Conservation (phyloP, 2,329 filamentous ascomycete species). For the Penicillium sp. region DNA sequence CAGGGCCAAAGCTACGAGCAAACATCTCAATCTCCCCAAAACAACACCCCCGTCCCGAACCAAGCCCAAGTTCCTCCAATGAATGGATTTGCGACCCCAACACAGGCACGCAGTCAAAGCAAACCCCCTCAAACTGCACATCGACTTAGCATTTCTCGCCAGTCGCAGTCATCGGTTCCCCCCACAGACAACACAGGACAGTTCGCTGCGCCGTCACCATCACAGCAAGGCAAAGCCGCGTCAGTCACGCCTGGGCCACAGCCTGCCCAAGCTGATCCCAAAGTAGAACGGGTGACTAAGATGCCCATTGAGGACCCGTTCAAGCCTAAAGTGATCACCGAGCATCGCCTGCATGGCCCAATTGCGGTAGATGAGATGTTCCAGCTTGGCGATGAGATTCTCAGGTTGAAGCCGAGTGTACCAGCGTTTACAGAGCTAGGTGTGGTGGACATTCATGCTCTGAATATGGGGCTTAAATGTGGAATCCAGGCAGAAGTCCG, state of each 20-base stretch:
- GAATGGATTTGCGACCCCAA: slow-evolving; percentile 44
- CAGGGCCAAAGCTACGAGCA: slow-evolving; percentile 51
- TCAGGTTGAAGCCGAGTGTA: slow-evolving; percentile 69
- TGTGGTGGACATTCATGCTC: slow-evolving; percentile 82
- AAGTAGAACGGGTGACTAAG: slow-evolving; percentile 34
- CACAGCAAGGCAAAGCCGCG: slow-evolving; percentile 28
- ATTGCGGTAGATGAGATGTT: slow-evolving; percentile 66
- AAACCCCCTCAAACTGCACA: slow-evolving; percentile 33
- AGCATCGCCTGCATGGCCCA: slow-evolving; percentile 66
- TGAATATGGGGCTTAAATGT: slow-evolving; percentile 86
- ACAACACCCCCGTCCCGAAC: slow-evolving; percentile 29
- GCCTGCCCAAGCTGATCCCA: slow-evolving; percentile 30
- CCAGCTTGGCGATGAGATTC: slow-evolving; percentile 66
- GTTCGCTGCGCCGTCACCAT: slow-evolving; percentile 29
- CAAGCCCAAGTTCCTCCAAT: slow-evolving; percentile 31
- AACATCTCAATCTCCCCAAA: slow-evolving; percentile 33
- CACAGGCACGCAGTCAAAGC: slow-evolving; percentile 33
- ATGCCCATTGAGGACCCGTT: slow-evolving; percentile 46
- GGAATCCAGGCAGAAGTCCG: slow-evolving; percentile 89
- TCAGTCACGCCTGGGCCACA: slow-evolving; percentile 29
- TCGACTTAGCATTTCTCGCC: slow-evolving; percentile 33
- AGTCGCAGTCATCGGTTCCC: slow-evolving; percentile 33
- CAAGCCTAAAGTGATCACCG: slow-evolving; percentile 48
- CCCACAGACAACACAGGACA: slow-evolving; percentile 30
- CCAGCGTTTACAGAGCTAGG: slow-evolving; percentile 77